Conservation (phyloP, 106 monocot genomes). For the Xerophyta viscosa region DNA sequence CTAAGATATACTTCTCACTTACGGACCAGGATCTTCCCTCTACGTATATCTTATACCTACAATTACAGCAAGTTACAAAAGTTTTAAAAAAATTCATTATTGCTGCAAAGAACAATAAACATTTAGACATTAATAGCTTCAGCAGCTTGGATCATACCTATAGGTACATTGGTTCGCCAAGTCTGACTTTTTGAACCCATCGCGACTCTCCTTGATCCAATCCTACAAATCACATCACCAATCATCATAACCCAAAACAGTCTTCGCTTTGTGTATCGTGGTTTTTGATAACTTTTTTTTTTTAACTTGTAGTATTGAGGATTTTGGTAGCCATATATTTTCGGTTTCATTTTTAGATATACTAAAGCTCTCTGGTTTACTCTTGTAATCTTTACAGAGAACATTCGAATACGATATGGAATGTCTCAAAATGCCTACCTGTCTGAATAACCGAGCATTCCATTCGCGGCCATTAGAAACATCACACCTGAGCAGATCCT, state of each 20-base stretch:
- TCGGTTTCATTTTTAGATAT: too few relatives aligned
- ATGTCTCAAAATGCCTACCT: too few relatives aligned
- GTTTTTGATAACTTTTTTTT: too few relatives aligned
- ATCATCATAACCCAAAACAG: too few relatives aligned
- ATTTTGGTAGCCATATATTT: too few relatives aligned
- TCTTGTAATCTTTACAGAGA: too few relatives aligned
- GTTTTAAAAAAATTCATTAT: not conserved
- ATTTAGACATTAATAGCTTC: too few relatives aligned
- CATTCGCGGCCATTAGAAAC: slow-evolving; percentile 21
- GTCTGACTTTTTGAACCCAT: slow-evolving; percentile 19
- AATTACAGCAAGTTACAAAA: not conserved
- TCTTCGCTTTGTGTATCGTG: too few relatives aligned
- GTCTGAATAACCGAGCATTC: slow-evolving; percentile 28
- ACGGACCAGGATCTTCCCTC: slow-evolving; percentile 90
- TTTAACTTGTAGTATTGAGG: too few relatives aligned
- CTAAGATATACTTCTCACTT: slow-evolving; percentile 87
- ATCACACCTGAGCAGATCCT: slow-evolving; percentile 27
- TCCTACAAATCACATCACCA: slow-evolving; percentile 3
- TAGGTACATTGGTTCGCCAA: slow-evolving; percentile 25
- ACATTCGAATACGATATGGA: too few relatives aligned
- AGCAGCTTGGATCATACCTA: slow-evolving; percentile 13
- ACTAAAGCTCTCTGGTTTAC: too few relatives aligned
- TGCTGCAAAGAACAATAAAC: not conserved
- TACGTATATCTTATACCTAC: slow-evolving; percentile 82
- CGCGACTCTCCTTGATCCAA: slow-evolving; percentile 10